Evolutionary conservation across 352 stramenopile species (phyloP), one percentile per base, ranked within the genome.

Genomic region (Thraustochytrium striatum): DNA sequence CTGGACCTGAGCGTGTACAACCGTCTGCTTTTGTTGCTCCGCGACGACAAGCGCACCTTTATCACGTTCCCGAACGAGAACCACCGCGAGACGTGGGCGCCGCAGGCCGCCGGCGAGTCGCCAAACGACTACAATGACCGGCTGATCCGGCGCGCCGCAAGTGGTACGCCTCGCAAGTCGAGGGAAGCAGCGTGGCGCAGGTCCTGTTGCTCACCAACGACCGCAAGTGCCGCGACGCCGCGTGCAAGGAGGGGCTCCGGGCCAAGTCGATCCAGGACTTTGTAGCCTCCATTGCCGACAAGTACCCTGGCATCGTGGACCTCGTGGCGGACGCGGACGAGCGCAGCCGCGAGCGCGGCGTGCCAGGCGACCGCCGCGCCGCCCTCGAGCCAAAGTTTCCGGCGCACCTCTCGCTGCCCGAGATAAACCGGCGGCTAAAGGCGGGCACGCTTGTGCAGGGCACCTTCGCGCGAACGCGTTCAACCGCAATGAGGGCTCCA

Each of bases 1-100:
- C 87, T 93, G 59, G 93, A 97, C 69, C 80, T 96, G 8, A 87
- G 86, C 32, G 86, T 95, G 44, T 97, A 94, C 86, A 93, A 93
- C 82, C 87, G 91, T 50, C 83, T 96, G 44, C 87, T 87, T 39
- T 90, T 90, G 38, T 85, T 97, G 79, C 81, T 97, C 47, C 62
- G 79, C 2, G 82, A 88, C 52, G 82, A 87, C 30, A 83, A 80
- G 61, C 85, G 91, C 28, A 88, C 88, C 35, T 96, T 96, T 80
- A 84, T 97, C 9, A 89, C 96, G 41, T 97, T 97, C 72, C 89
- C 93, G 25, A 97, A 97, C 78, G 90, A 97, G 72, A 91, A 97
- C 81, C 90, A 96, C 72, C 85, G 87, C 53, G 85, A 88, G 25
- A 91, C 88, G 28, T 94, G 87, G 65, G 59, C 81, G 21, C 72